A percentile compares a stretch with the other conserved stretches of the same genome.
phyloP scores from a whole-genome alignment of 129 eudicot genomes.

The Helianthus tuberosus region DNA sequence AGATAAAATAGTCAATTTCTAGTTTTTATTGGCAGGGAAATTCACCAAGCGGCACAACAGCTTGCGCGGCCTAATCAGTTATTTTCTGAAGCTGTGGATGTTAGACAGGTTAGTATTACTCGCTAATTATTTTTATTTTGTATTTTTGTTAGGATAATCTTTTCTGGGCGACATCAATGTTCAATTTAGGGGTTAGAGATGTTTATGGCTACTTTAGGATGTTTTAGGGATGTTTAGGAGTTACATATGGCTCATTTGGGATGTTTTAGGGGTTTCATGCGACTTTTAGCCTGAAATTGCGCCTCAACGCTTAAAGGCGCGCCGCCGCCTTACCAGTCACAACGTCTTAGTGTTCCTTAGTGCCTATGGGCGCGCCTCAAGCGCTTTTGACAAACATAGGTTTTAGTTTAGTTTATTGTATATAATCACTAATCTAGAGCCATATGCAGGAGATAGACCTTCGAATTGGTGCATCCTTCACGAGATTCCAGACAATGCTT shows the following conservation, averaged over 20 bases:
- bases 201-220: no score
- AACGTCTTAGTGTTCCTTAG: no score
- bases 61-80: constrained; percentile 79
- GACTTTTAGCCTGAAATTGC: no score
- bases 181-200: not conserved
- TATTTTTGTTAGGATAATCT: not conserved
- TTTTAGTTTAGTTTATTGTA: not conserved
- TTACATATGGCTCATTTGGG: no score
- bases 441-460: constrained; percentile 89
- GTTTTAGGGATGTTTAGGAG: no score
- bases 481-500: constrained; percentile 97
- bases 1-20: not conserved
- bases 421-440: constrained; percentile 20
- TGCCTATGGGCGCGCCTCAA: no score
- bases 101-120: constrained; percentile 75
- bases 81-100: constrained; percentile 91
- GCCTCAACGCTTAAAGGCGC: no score
- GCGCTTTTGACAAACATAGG: no score
- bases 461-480: constrained; percentile 96
- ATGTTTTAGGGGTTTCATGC: no score
- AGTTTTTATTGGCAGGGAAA: constrained; percentile 62
- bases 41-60: constrained; percentile 59
- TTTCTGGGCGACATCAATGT: constrained; percentile 2
- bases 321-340: no score
- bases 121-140: constrained; percentile 3